Evolutionary conservation across 805 yeast genomes (phyloP), one percentile per base, ranked within the genome.

Genomic region (Isabelozyma heimii): DNA sequence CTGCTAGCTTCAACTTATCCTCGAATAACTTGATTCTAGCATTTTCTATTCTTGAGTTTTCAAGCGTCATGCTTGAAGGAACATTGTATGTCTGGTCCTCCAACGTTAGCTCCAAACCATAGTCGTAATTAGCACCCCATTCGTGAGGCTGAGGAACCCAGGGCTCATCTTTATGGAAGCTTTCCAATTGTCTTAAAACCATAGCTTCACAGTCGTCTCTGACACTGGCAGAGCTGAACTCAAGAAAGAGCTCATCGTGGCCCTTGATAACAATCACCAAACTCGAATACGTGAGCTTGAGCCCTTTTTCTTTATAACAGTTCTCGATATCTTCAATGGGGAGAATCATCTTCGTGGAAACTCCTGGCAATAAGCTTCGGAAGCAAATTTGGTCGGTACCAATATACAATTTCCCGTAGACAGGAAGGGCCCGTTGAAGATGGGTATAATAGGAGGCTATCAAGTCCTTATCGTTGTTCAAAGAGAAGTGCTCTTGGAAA

Each of bases 351-450:
- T 81, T 81, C 1, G 96, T 87, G 37, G 80, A 78, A 0, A 87
- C 76, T 0, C 95, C 94, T 0, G 95, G 95, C 3, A 89, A 59
- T 37, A 89, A 70, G 37, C 96, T 85, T 51, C 94, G 73, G 67
- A 87, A 92, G 53, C 96, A 91, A n/a, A 92, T 61, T 48, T 79
- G 81, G 28, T 75, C 75, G 15, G 77, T 71, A 0, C 96, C 89
- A 10, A 92, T 57, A 62, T 90, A 90, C 2, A 91, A 59, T 57
- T 89, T 88, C 1, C 98, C 98, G 66, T 89, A 91, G 1, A 84
- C 71, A 1, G 97, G 97, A 15, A 89, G 69, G 10, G 87, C 80
- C 54, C 87, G 79, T 53, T 81, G 84, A 14, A 90, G 60, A 65
- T 88, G 84, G 1, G 85, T 76, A 58, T 80, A 85, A 59, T 89